Evolutionary conservation across 2,329 filamentous ascomycete genomes (phyloP).

Genomic region (Gyromitra esculenta): DNA sequence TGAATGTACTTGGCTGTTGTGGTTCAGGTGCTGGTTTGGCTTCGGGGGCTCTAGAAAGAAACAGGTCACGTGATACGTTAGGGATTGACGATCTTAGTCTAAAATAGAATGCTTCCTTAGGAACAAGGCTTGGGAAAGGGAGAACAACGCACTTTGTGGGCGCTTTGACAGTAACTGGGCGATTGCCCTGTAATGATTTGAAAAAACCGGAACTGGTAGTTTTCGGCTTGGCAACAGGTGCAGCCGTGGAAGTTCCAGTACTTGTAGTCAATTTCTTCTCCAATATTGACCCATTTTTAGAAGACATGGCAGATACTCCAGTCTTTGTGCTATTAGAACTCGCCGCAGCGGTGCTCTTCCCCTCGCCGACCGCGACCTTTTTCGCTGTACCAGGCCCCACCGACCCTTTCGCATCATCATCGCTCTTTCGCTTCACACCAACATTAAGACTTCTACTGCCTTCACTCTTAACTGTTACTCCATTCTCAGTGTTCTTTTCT

Average conservation of each 20-base stretch:
- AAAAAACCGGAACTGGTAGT: slow-evolving; percentile 54
- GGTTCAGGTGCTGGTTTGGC: slow-evolving; percentile 50
- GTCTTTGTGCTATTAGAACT: slow-evolving; percentile 53
- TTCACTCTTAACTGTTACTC: slow-evolving; percentile 49
- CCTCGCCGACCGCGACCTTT: slow-evolving; percentile 53
- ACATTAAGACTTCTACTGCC: slow-evolving; percentile 52
- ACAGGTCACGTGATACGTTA: slow-evolving; percentile 54
- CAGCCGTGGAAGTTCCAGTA: slow-evolving; percentile 48
- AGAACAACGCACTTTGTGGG: slow-evolving; percentile 54
- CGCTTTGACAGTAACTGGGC: slow-evolving; percentile 50
- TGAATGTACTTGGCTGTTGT: slow-evolving; percentile 49
- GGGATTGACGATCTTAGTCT: slow-evolving; percentile 46
- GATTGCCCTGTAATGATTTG: slow-evolving; percentile 54
- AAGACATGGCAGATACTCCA: slow-evolving; percentile 43
- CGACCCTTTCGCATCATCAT: slow-evolving; percentile 53
- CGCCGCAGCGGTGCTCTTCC: slow-evolving; percentile 47
- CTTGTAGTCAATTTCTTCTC: slow-evolving; percentile 55
- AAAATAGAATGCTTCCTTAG: slow-evolving; percentile 41
- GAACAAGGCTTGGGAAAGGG: slow-evolving; percentile 44
- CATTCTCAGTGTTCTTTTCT: slow-evolving; percentile 49
- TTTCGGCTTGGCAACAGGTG: slow-evolving; percentile 52
- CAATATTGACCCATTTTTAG: slow-evolving; percentile 52
- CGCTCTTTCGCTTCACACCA: slow-evolving; percentile 53
- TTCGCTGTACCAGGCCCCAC: slow-evolving; percentile 48
- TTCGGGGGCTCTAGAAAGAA: slow-evolving; percentile 49